phyloP scores from a whole-genome alignment of 2,329 filamentous ascomycete genomes.

The Huntiella abstrusa region DNA sequence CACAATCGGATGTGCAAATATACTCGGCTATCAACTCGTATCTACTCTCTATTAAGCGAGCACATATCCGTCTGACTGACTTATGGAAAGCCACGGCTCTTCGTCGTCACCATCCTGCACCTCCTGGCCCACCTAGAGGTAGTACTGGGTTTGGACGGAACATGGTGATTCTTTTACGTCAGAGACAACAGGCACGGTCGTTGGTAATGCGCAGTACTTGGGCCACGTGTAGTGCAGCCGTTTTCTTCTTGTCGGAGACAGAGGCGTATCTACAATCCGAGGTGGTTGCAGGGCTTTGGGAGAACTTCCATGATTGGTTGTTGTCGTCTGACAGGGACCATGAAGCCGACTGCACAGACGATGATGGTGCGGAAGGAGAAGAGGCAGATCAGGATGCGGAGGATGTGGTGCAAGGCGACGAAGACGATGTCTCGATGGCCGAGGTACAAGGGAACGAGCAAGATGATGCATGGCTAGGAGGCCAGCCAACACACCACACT shows the following conservation, averaged over 20 bases:
- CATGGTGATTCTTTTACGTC: conserved; percentile 41
- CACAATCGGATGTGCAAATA: conserved; percentile 51
- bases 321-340: conserved; percentile 23
- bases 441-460: conserved; percentile 9
- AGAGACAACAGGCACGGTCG: conserved; percentile 43
- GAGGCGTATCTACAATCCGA: conserved; percentile 81
- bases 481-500: conserved; percentile 12
- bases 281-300: conserved; percentile 65
- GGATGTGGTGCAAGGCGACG: neutral
- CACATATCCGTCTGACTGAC: conserved; percentile 66
- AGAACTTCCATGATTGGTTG: conserved; percentile 62
- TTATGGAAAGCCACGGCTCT: conserved; percentile 74
- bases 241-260: conserved; percentile 78
- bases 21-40: conserved; percentile 83
- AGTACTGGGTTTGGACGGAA: conserved; percentile 40
- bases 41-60: conserved; percentile 64
- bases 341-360: conserved; percentile 10
- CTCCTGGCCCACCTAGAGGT: conserved; percentile 44
- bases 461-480: conserved; percentile 17
- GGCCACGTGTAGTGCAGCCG: conserved; percentile 71
- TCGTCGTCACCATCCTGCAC: conserved; percentile 57
- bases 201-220: conserved; percentile 63
- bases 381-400: neutral
- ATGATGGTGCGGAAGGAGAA: neutral
- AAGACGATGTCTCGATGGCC: conserved; percentile 1